These are phyloP conservation scores for Fusarium pseudocircinatum DNA, from an alignment of 2,329 filamentous ascomycete species.

Conservation along the genomic window DNA sequence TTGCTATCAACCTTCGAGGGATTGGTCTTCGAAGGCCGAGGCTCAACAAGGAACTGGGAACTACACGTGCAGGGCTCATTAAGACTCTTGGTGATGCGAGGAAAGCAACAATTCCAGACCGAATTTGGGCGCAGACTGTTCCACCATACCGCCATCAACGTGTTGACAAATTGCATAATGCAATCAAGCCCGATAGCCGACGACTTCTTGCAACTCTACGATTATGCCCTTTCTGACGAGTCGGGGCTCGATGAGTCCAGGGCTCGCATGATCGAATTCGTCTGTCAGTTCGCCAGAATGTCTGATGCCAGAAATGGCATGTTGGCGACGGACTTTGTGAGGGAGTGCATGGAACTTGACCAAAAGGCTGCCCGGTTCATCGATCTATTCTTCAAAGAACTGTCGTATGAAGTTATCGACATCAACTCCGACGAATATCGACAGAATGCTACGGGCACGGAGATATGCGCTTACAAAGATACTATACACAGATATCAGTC, in stretches of 20 bases:
- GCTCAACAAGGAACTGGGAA: background rate
- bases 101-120: background rate
- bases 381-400: background rate
- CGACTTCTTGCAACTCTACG: background rate
- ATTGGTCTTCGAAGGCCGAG: background rate
- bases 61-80: background rate
- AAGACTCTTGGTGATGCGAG: background rate
- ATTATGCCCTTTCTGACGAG: background rate
- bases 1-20: background rate
- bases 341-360: background rate
- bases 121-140: background rate
- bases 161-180: conserved; percentile 2
- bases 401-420: background rate
- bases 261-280: background rate
- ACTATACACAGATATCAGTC: background rate
- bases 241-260: background rate
- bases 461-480: background rate
- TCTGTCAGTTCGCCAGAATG: background rate
- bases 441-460: background rate
- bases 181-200: background rate
- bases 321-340: background rate
- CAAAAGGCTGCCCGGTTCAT: background rate
- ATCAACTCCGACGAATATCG: background rate
- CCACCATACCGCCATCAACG: background rate
- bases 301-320: background rate